Base-by-base conservation (phyloP, 2,329 filamentous ascomycete species). In the Aspergillus awamori region DNA sequence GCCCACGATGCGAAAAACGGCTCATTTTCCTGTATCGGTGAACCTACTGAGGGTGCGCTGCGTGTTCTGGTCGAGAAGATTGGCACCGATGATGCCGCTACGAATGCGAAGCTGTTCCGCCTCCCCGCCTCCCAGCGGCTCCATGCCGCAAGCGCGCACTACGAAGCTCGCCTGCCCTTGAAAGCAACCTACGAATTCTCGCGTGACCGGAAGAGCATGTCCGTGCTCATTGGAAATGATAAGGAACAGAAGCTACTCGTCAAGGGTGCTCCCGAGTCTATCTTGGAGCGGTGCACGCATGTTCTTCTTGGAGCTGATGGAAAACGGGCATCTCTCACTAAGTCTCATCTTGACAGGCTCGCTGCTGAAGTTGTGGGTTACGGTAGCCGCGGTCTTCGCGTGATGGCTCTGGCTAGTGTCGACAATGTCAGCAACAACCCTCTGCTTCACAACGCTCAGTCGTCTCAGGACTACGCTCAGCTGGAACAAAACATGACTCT, bases 161-260 rank as follows among this genome's bases (percentile, higher is more conserved):
- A 97, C 75, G 93, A 96, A 79, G 84, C 87, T 67, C 85, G 86
- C 67, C 86, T 89, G 53, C 87, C 87, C 56, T 87, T 90, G 45
- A 83, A 97, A 59, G 89, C 93, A 8, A 97, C 93, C 10, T 99
- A 92, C 70, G 95, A 99, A 76, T 99, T 99, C 80, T 98, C 95
- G 1, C 89, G 95, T 70, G 95, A 99, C 78, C 88, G 95, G 65
- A 99, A 99, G 86, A 98, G 94, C 79, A 99, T 99, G 95, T 99
- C 95, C 52, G 96, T 99, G 38, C 82, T 98, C 61, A 92, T 96
- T 64, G 85, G 89, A 66, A 84, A 85, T 58, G 89, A 86, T 59
- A 82, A 83, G 53, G 79, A 87, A 56, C 87, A 95, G 80, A 93
- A 90, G 75, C 87, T 99, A 10, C 85, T 99, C 53, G 93, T 99